A percentile compares a stretch with the other conserved stretches of the same genome.
phyloP scores from a whole-genome alignment of 176 grass and related monocot genomes.

The Dendrocalamus sinicus region DNA sequence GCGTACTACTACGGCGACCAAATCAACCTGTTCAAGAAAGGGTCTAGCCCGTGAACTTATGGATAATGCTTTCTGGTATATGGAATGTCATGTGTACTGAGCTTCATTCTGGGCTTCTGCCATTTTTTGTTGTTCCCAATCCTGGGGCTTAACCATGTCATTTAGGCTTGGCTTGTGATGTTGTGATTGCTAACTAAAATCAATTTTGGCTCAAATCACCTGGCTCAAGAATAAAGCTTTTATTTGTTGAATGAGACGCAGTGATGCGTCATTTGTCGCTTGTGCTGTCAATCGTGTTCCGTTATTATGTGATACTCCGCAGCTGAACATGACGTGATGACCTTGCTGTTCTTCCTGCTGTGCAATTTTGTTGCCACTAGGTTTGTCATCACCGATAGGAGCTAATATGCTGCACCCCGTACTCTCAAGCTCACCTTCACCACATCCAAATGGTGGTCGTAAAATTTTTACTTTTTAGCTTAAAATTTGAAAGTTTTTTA shows the following conservation, averaged over 20 bases:
- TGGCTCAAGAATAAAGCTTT: constrained; percentile 18
- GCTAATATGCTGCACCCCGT: background rate
- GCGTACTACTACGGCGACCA: constrained; percentile 88
- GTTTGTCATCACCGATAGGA: background rate
- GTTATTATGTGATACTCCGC: background rate
- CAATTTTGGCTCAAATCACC: background rate
- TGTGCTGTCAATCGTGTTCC: background rate
- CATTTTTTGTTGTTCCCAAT: background rate
- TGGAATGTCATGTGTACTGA: background rate
- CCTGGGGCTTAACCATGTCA: constrained; percentile 28
- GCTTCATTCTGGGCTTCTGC: background rate
- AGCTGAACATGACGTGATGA: background rate
- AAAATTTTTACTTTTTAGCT: no score
- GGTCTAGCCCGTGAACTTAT: constrained; percentile 50
- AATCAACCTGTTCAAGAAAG: constrained; percentile 76
- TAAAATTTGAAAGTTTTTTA: no score
- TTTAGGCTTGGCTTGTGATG: constrained; percentile 33
- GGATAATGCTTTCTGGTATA: background rate
- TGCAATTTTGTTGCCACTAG: background rate
- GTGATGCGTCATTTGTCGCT: background rate
- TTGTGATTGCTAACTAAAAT: constrained; percentile 30
- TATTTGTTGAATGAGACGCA: background rate
- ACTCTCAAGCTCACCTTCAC: background rate
- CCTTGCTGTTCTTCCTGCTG: background rate
- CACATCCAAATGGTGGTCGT: background rate